A percentile compares a stretch with the other conserved stretches of the same genome.
Conservation (phyloP, 1,139 yeast genomes). For the Pichia sorboxylosa region DNA sequence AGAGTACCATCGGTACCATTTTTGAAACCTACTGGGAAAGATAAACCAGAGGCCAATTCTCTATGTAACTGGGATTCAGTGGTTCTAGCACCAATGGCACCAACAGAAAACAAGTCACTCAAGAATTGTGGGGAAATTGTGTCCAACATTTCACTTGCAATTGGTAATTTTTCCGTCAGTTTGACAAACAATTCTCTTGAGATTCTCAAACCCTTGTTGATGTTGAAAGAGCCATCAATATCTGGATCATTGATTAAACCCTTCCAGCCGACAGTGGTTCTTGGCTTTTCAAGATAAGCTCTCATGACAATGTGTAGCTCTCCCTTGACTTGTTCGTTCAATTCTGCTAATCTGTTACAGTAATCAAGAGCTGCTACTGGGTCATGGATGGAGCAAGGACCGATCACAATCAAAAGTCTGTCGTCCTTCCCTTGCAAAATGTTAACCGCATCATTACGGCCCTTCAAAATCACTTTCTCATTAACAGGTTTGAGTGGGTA, state of each 20-base stretch:
- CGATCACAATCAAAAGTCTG: slow-evolving; percentile 71
- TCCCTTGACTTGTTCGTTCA: slow-evolving; percentile 52
- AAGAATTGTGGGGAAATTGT: slow-evolving; percentile 94
- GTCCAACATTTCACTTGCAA: slow-evolving; percentile 96
- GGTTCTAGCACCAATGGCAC: slow-evolving; percentile 98
- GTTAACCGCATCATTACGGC: slow-evolving; percentile 65
- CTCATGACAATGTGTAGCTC: slow-evolving; percentile 89
- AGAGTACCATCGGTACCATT: slow-evolving; percentile 96
- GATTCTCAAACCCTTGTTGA: slow-evolving; percentile 86
- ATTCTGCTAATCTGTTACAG: slow-evolving; percentile 49
- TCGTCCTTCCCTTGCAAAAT: slow-evolving; percentile 71
- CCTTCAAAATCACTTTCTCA: slow-evolving; percentile 51
- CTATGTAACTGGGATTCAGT: slow-evolving; percentile 97
- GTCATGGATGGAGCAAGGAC: slow-evolving; percentile 96
- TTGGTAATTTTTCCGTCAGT: slow-evolving; percentile 72
- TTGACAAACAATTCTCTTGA: slow-evolving; percentile 79
- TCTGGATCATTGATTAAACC: slow-evolving; percentile 96
- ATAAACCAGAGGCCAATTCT: slow-evolving; percentile 90
- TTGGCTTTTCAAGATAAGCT: slow-evolving; percentile 94
- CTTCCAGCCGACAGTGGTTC: slow-evolving; percentile 99
- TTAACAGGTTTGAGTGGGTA: slow-evolving; percentile 56
- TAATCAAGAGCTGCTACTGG: slow-evolving; percentile 88
- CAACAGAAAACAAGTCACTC: slow-evolving; percentile 82
- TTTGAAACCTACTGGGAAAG: slow-evolving; percentile 97
- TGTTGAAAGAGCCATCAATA: slow-evolving; percentile 85